These are phyloP conservation scores for Cryptococcus wingfieldii DNA, from an alignment of 1,284 basidiomycete genomes.

Conservation along the genomic window DNA sequence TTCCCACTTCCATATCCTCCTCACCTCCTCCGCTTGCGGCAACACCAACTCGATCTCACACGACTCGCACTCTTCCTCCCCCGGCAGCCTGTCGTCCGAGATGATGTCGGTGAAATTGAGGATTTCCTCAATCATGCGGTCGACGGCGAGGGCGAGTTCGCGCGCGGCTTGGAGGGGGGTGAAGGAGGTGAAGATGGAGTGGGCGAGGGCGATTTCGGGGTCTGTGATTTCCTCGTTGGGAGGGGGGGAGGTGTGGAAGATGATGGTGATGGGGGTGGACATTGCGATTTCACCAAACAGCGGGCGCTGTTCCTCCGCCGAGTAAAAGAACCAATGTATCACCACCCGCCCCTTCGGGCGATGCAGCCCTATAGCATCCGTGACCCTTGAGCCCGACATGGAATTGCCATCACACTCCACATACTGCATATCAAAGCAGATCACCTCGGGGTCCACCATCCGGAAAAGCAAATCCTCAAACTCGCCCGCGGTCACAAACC, in stretches of 20 bases:
- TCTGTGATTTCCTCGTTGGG: background rate
- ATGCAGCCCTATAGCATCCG: background rate
- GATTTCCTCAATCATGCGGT: background rate
- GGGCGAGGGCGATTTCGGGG: background rate
- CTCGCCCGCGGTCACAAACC: constrained; percentile 2
- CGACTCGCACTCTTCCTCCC: background rate
- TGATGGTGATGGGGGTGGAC: background rate
- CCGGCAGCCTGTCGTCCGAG: background rate
- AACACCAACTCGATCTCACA: background rate
- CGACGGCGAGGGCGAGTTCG: background rate
- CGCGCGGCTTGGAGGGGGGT: background rate
- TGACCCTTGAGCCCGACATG: background rate
- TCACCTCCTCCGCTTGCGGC: background rate
- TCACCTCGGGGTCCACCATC: background rate
- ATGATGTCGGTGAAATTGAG: background rate
- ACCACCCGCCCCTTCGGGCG: background rate
- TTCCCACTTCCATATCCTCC: background rate
- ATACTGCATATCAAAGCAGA: background rate
- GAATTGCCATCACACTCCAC: background rate
- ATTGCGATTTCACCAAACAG: background rate
- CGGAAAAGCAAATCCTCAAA: constrained; percentile 4
- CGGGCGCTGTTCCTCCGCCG: background rate
- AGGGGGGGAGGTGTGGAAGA: constrained; percentile 1
- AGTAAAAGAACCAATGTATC: constrained; percentile 1
- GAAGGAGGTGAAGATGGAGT: background rate